Evolutionary conservation across 345 rosid species (phyloP), one percentile per base, ranked within the genome.

Genomic region (Dipteronia sinensis): DNA sequence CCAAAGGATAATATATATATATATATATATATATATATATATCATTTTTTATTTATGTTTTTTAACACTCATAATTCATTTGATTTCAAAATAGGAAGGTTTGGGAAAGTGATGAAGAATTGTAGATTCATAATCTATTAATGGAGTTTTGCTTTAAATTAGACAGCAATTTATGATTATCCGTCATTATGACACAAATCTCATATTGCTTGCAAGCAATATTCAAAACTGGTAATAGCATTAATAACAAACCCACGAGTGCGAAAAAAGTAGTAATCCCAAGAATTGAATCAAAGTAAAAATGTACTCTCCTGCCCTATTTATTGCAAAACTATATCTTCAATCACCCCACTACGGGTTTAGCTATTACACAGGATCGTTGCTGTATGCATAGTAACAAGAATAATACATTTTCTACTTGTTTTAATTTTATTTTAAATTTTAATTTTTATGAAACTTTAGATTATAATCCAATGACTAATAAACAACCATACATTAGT

Each of bases 201-300:
- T 73, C 22, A 20, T 25, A 23, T 46, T 44, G 25, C 77, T 46
- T 25, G 13, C 22, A 62, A 73, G 13, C 22, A 62, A 73, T 44
- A 15, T 22, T 44, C 38, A 62, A 62, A 23, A 61, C 56, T 15
- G 20, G 9, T 53, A 70, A 51, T 51, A 34, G 61, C 63, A 65
- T 65, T 63, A 9, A 51, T 51, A 53, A 31, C 53, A 74, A 47
- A 19, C 29, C 69, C n/a, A 2, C 0, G 6, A 46, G 61, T 7
- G 46, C 46, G 4, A 44, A 38, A 74, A 17, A 74, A 31, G 51
- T 22, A 58, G 23, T 47, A 15, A 31, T 72, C 16, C 10, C 65
- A 31, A 38, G 75, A 58, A 59, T 72, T 74, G 62, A 74, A 47
- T 63, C 29, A 58, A 25, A 25, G 77, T 27, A 63, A 6, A 74